Evolutionary conservation across 2,329 filamentous ascomycete species (phyloP), one percentile per base, ranked within the genome.

Genomic region (Penicillium sp.): DNA sequence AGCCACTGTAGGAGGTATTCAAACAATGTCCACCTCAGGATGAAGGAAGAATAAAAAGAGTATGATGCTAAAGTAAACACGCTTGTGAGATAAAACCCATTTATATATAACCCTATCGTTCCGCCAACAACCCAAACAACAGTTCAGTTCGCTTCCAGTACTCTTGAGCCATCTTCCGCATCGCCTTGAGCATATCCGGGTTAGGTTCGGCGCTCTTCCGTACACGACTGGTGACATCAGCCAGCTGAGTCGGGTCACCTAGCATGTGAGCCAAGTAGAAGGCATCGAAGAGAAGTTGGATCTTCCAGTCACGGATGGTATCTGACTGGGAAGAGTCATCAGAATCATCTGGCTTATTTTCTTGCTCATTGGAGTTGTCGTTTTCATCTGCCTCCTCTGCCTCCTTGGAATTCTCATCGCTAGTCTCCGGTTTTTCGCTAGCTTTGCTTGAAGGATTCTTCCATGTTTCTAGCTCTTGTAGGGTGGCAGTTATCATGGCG

Each of bases 111-210:
- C 9, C 7, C n/a, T 51, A 58, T 23, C 54, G 55, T 33, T 51
- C 51, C 5, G 80, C 81, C 60, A 97, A 75, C 52, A 96, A 76
- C 2, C 89, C 91, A 75, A 97, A 96, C 23, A 97, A 73, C 59
- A 97, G 73, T 70, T 84, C 87, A 10, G 90, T 94, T 66, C 89
- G 85, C 77, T 88, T 90, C 86, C 90, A 94, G 71, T 94, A 95
- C 48, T 92, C 90, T 42, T 81, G 78, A 5, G 90, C 84, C 14
- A 81, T 77, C 71, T 87, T 89, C 61, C 69, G 73, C 33, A 95
- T 71, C 39, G 77, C 72, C 58, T 83, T 83, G 40, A 80, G 73
- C 14, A 75, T 77, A 5, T 72, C 75, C 10, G 78, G 71, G 24
- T 81, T 78, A 3, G 81, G 68, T 0, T 81, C 81, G 6, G 87